A percentile compares a stretch with the other conserved stretches of the same genome.
Conservation (phyloP, 768 basidiomycete species). For the Leucosporidium creatinivorum region DNA sequence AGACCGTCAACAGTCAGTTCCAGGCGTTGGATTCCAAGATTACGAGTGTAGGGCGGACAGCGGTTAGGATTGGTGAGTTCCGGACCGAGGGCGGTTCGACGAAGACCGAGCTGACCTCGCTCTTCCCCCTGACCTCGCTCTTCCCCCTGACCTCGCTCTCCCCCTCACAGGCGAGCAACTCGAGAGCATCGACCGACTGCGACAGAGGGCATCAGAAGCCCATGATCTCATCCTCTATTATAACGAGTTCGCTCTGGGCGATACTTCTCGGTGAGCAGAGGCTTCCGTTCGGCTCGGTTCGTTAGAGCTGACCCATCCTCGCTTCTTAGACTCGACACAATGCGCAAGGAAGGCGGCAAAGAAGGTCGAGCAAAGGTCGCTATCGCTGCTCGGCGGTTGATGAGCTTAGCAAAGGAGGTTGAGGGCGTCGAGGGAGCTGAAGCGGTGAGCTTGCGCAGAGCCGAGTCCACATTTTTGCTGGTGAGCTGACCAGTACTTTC, state of each 20-base stretch:
- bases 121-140: too few species aligned
- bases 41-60: conserved; percentile 86
- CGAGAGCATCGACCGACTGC: conserved; percentile 83
- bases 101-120: not conserved
- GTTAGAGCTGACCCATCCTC: conserved; percentile 9
- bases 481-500: too few species aligned
- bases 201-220: conserved; percentile 87
- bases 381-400: conserved; percentile 72
- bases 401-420: conserved; percentile 84
- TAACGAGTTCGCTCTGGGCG: conserved; percentile 78
- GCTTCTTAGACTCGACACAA: conserved; percentile 54
- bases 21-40: conserved; percentile 67
- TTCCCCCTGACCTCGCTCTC: too few species aligned
- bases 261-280: conserved; percentile 49
- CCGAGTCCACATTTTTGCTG: not conserved
- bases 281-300: conserved; percentile 8
- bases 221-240: conserved; percentile 90
- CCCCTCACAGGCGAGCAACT: conserved; percentile 72
- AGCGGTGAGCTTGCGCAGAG: conserved; percentile 49
- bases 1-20: conserved; percentile 62
- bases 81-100: not conserved
- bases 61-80: conserved; percentile 76
- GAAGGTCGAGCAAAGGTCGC: conserved; percentile 85
- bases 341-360: conserved; percentile 74
- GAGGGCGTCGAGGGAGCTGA: conserved; percentile 70